Percentiles rank a stretch among this genome's conserved stretches.
phyloP scores from a whole-genome alignment of 2,329 filamentous ascomycete genomes.

The Xylariaceae sp. region DNA sequence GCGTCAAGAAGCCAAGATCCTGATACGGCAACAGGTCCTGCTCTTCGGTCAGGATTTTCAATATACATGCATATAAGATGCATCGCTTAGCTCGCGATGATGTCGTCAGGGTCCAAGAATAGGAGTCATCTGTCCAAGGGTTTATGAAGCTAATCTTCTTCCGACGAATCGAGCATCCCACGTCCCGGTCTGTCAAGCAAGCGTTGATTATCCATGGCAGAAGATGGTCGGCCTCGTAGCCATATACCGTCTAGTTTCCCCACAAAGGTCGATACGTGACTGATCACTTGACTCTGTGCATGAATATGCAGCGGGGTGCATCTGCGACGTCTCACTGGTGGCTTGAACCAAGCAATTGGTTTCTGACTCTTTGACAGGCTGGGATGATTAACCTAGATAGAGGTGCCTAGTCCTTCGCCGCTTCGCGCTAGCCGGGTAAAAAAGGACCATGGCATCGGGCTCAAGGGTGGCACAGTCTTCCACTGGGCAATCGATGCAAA shows the following conservation, averaged over 20 bases:
- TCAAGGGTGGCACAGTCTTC: conserved; percentile 4
- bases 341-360: conserved; percentile 16
- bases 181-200: conserved; percentile 1
- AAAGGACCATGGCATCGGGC: conserved; percentile 11
- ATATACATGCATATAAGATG: too few species aligned
- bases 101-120: conserved; percentile 4
- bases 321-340: conserved; percentile 9
- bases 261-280: conserved; percentile 12
- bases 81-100: conserved; percentile 2
- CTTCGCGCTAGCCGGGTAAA: conserved; percentile 5
- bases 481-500: neutral
- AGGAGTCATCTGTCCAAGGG: conserved; percentile 3
- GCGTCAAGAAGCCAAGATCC: conserved; percentile 59
- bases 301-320: conserved; percentile 19
- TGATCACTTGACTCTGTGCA: conserved; percentile 18
- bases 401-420: conserved; percentile 1
- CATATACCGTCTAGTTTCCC: conserved; percentile 7
- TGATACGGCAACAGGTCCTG: conserved; percentile 1
- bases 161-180: conserved; percentile 1
- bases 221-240: conserved; percentile 6
- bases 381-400: conserved; percentile 2
- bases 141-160: conserved; percentile 4
- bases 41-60: too few species aligned
- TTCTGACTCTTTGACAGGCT: conserved; percentile 4
- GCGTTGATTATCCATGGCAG: conserved; percentile 1